Evolutionary conservation across 306 rosid species (phyloP).

Genomic region (Lupinus albus): DNA sequence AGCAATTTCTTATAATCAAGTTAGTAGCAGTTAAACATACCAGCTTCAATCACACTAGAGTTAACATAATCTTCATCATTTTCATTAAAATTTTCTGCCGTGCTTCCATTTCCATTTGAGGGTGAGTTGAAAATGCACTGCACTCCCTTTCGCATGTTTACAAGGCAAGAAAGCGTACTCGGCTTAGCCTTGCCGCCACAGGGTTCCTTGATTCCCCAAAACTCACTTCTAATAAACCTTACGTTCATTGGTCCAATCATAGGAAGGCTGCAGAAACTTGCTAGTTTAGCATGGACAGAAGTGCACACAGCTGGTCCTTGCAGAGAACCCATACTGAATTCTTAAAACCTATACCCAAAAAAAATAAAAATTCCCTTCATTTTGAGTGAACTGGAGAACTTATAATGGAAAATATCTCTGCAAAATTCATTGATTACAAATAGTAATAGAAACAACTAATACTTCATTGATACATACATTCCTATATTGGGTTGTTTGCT

Average conservation of each 20-base stretch:
- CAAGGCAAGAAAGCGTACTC: constrained; percentile 45
- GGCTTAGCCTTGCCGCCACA: constrained; percentile 47
- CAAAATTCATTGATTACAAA: constrained; percentile 9
- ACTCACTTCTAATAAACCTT: constrained; percentile 61
- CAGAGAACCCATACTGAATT: constrained; percentile 64
- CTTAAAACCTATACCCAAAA: constrained; percentile 45
- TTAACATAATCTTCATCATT: constrained; percentile 87
- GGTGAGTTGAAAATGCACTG: constrained; percentile 72
- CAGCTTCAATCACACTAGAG: constrained; percentile 89
- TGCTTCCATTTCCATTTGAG: constrained; percentile 77
- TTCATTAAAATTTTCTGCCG: constrained; percentile 77
- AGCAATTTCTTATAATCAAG: background rate
- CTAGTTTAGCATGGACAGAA: constrained; percentile 63
- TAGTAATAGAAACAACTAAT: background rate
- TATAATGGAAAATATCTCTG: constrained; percentile 12
- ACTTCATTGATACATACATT: background rate
- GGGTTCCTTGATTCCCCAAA: constrained; percentile 61
- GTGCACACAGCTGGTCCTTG: constrained; percentile 92
- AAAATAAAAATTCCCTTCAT: background rate
- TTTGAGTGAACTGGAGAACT: background rate
- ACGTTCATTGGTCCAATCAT: constrained; percentile 51
- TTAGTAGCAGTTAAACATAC: constrained; percentile 53
- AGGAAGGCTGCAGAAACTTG: constrained; percentile 60
- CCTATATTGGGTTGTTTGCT: no score
- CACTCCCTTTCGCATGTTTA: constrained; percentile 49